phyloP scores from a whole-genome alignment of 140 eudicot genomes.

The Ambrosia hybrid region DNA sequence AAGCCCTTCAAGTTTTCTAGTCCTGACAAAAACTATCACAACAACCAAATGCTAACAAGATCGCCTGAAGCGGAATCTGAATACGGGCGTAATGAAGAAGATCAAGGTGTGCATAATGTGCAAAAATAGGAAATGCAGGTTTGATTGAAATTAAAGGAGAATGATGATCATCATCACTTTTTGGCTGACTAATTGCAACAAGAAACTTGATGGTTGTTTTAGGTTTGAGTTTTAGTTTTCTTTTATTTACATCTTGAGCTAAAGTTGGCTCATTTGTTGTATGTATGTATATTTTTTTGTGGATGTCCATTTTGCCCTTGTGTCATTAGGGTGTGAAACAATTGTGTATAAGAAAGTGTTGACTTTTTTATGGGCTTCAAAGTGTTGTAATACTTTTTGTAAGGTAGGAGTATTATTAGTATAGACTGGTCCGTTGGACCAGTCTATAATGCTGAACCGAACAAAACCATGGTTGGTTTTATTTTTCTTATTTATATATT shows the following conservation, averaged over 20 bases:
- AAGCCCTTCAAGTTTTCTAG: constrained; percentile 47
- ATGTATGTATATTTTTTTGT: constrained; percentile 18
- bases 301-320: constrained; percentile 30
- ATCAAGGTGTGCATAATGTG: constrained; percentile 37
- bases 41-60: constrained; percentile 14
- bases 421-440: too few relatives aligned
- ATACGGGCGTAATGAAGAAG: constrained; percentile 31
- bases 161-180: constrained; percentile 26
- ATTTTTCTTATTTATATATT: background rate
- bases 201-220: constrained; percentile 14
- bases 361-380: constrained; percentile 25
- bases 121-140: constrained; percentile 27
- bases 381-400: constrained; percentile 32
- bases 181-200: constrained; percentile 40
- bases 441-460: too few relatives aligned
- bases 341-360: constrained; percentile 28
- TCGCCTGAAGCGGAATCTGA: constrained; percentile 26
- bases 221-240: constrained; percentile 24
- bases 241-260: constrained; percentile 19
- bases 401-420: constrained; percentile 17
- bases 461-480: too few relatives aligned
- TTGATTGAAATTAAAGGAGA: constrained; percentile 12
- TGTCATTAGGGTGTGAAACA: constrained; percentile 21
- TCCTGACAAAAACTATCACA: constrained; percentile 20
- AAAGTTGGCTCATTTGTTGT: constrained; percentile 33